These are phyloP conservation scores for Camellia granthamiana DNA, from an alignment of 148 eudicot species.

Conservation along the genomic window DNA sequence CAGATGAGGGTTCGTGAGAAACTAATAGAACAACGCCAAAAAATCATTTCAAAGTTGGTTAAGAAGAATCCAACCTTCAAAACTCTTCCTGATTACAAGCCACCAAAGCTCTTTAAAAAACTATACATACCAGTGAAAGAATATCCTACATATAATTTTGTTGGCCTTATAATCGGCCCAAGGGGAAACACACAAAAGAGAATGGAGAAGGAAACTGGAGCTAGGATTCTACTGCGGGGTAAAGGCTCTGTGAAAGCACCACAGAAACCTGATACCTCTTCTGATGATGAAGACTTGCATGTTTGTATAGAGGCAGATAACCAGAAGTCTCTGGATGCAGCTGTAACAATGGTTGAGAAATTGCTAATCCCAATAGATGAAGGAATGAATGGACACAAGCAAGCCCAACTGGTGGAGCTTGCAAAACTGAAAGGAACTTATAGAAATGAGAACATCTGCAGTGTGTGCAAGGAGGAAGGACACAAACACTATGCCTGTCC, in stretches of 20 bases:
- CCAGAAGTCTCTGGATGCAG: slow-evolving; percentile 29
- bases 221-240: slow-evolving; percentile 35
- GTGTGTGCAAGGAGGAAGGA: slow-evolving; percentile 32
- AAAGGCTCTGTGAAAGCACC: slow-evolving; percentile 18
- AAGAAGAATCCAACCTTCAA: slow-evolving; percentile 22
- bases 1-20: slow-evolving; percentile 17
- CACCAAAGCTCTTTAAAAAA: slow-evolving; percentile 25
- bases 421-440: slow-evolving; percentile 26
- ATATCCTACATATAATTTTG: slow-evolving; percentile 35
- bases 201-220: slow-evolving; percentile 42
- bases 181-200: slow-evolving; percentile 44
- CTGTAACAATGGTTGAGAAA: slow-evolving; percentile 39
- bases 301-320: slow-evolving; percentile 37
- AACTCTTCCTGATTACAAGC: slow-evolving; percentile 18
- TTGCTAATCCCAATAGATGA: slow-evolving; percentile 33
- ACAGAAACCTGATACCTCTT: slow-evolving; percentile 2
- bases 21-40: slow-evolving; percentile 16
- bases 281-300: slow-evolving; percentile 38
- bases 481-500: slow-evolving; percentile 35
- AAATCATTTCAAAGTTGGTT: slow-evolving; percentile 22
- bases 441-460: slow-evolving; percentile 10
- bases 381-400: slow-evolving; percentile 25
- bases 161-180: slow-evolving; percentile 44
- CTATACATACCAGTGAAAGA: slow-evolving; percentile 36
- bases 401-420: slow-evolving; percentile 34